Evolutionary conservation across 2,329 filamentous ascomycete genomes (phyloP).

Genomic region (Teratosphaeria destructans): DNA sequence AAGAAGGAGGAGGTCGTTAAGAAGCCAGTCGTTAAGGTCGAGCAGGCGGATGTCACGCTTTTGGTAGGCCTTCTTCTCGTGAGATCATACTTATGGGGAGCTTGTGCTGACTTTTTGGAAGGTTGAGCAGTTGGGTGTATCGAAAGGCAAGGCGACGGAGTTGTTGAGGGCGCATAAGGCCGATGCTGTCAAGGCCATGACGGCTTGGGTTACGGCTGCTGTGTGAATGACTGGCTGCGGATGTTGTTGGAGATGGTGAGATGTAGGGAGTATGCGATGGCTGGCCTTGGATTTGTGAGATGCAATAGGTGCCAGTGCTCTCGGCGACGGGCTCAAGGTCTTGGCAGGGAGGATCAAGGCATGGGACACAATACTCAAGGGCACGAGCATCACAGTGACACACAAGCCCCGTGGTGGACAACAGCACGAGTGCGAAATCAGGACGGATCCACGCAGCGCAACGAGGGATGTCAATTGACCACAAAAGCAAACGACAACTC

Average conservation of each 20-base stretch:
- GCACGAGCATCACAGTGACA: not conserved
- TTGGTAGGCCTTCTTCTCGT: slow-evolving; percentile 40
- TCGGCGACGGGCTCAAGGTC: not conserved
- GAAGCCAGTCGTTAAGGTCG: slow-evolving; percentile 55
- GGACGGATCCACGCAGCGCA: not conserved
- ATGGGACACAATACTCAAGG: not conserved
- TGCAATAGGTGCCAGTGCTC: not conserved
- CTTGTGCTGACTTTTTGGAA: slow-evolving; percentile 18
- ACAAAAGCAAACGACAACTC: not conserved
- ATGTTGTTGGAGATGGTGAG: not conserved
- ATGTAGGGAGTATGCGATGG: not conserved
- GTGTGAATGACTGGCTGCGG: slow-evolving; percentile 1
- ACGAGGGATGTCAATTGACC: not conserved
- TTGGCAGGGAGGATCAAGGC: not conserved
- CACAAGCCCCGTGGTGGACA: not conserved
- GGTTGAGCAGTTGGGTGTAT: slow-evolving; percentile 62
- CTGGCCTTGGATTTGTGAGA: not conserved
- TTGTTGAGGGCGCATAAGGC: slow-evolving; percentile 63
- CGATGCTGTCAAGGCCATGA: slow-evolving; percentile 57
- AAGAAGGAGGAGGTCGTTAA: slow-evolving; percentile 25
- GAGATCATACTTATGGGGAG: no score
- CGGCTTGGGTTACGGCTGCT: slow-evolving; percentile 40
- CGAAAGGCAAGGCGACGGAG: slow-evolving; percentile 63
- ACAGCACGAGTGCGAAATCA: not conserved
- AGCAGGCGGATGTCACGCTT: slow-evolving; percentile 58